These are phyloP conservation scores for Macrotyloma uniflorum DNA, from an alignment of 306 rosid genomes.

Conservation along the genomic window DNA sequence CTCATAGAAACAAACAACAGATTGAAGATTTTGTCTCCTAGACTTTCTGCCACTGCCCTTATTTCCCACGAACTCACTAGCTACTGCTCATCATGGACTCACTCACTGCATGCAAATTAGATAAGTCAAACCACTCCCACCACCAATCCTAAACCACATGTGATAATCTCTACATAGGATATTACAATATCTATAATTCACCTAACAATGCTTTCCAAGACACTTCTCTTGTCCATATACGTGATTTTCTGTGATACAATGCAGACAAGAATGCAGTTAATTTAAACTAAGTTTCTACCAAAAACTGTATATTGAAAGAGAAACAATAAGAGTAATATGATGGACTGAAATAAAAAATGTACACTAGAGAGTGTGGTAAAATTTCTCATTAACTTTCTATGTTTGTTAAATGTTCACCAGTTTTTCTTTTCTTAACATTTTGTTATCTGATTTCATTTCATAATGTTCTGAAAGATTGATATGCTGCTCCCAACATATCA, in stretches of 20 bases:
- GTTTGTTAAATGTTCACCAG: not conserved
- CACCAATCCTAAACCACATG: not conserved
- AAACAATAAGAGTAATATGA: not conserved
- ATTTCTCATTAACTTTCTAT: not conserved
- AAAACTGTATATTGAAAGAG: not conserved
- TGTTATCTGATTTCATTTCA: not conserved
- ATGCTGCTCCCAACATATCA: not conserved
- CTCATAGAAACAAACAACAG: constrained; percentile 34
- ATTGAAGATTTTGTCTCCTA: constrained; percentile 48
- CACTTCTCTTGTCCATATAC: not conserved
- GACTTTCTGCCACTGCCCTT: constrained; percentile 30
- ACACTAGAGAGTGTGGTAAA: not conserved
- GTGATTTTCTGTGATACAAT: not conserved
- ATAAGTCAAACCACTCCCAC: not conserved
- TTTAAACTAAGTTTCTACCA: not conserved
- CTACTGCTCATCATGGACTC: not conserved
- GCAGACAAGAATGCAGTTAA: not conserved
- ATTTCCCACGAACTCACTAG: constrained; percentile 32
- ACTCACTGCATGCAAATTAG: not conserved
- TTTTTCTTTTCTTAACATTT: not conserved
- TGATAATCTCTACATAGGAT: not conserved
- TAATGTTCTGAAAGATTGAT: not conserved
- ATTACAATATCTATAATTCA: not conserved
- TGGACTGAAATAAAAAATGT: not conserved
- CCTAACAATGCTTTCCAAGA: not conserved